A percentile compares a stretch with the other conserved stretches of the same genome.
Conservation (phyloP, 1,284 basidiomycete species). For the Coniophora puteana region DNA sequence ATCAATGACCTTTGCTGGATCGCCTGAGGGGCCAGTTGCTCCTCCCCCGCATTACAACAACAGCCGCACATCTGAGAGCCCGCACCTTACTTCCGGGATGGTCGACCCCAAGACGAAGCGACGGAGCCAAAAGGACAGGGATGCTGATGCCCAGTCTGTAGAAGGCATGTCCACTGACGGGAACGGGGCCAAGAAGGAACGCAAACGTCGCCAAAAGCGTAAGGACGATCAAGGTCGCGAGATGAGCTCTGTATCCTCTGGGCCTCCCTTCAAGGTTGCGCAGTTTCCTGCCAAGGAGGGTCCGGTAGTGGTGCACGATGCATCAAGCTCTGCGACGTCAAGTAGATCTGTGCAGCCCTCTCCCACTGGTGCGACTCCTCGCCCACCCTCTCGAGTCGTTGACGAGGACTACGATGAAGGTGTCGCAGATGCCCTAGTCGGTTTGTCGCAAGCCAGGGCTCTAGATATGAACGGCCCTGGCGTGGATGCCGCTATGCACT, state of each 20-base stretch:
- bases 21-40: slow-evolving; percentile 29
- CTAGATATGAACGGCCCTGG: slow-evolving; percentile 9
- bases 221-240: slow-evolving; percentile 34
- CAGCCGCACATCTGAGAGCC: slow-evolving; percentile 38
- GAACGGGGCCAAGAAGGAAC: slow-evolving; percentile 37
- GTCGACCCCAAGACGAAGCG: slow-evolving; percentile 26
- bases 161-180: slow-evolving; percentile 19
- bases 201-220: slow-evolving; percentile 33
- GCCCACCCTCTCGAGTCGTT: slow-evolving; percentile 58
- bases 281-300: slow-evolving; percentile 39
- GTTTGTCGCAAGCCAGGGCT: slow-evolving; percentile 38
- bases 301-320: too few species aligned
- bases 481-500: slow-evolving; percentile 31
- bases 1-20: slow-evolving; percentile 21
- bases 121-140: slow-evolving; percentile 32
- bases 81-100: slow-evolving; percentile 29
- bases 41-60: slow-evolving; percentile 25
- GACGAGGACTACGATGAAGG: slow-evolving; percentile 85
- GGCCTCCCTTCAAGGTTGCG: slow-evolving; percentile 32
- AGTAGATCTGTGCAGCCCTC: slow-evolving; percentile 65
- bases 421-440: slow-evolving; percentile 69
- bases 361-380: slow-evolving; percentile 55
- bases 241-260: slow-evolving; percentile 21
- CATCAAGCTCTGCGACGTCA: slow-evolving; percentile 57
- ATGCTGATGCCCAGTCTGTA: slow-evolving; percentile 35